phyloP scores from a whole-genome alignment of 371 early-diverging fungal species.

The Zychaea mexicana region DNA sequence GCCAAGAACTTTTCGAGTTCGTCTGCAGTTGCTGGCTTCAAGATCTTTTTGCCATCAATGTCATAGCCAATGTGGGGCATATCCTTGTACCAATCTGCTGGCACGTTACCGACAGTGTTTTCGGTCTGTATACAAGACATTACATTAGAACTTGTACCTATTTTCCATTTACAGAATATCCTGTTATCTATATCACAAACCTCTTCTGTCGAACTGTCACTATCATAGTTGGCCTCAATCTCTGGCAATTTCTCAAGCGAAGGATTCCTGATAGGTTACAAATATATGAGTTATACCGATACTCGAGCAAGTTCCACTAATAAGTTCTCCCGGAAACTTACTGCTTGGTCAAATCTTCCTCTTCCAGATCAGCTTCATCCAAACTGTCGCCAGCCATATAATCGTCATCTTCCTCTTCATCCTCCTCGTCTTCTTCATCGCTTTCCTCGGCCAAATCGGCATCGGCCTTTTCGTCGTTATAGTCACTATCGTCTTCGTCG shows the following conservation, averaged over 20 bases:
- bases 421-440: constrained; percentile 33
- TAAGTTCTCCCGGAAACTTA: too few relatives aligned
- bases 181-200: constrained; percentile 26
- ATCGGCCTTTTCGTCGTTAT: constrained; percentile 17
- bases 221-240: constrained; percentile 90
- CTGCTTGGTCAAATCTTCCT: constrained; percentile 36
- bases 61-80: constrained; percentile 97
- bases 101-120: constrained; percentile 92
- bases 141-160: not conserved
- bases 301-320: too few relatives aligned
- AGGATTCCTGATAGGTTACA: not conserved
- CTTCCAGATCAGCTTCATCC: constrained; percentile 51
- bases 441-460: constrained; percentile 34
- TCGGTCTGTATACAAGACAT: constrained; percentile 35
- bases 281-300: not conserved
- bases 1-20: constrained; percentile 92
- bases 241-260: constrained; percentile 58
- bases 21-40: constrained; percentile 86
- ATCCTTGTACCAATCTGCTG: constrained; percentile 96
- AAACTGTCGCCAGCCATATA: constrained; percentile 40
- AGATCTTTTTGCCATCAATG: constrained; percentile 87
- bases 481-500: constrained; percentile 39
- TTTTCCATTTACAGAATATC: not conserved
- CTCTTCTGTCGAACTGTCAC: constrained; percentile 91
- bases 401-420: constrained; percentile 35